Percentiles rank a stretch among this genome's conserved stretches.
Conservation (phyloP, 306 rosid genomes). For the Gillenia trifoliata region DNA sequence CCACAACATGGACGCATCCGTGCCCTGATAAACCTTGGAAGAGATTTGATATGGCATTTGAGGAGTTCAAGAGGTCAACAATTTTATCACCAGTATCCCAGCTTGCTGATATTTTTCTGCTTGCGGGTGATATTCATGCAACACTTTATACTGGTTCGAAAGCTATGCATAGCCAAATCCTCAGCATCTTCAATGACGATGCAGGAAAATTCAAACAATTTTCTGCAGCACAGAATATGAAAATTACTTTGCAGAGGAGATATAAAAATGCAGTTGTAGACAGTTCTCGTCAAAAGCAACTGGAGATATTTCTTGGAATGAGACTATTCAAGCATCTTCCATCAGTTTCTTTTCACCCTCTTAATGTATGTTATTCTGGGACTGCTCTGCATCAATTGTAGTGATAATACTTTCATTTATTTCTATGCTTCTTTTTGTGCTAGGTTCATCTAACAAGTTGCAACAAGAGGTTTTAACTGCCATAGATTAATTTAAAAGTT, state of each 20-base stretch:
- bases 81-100: constrained; percentile 86
- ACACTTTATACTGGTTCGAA: constrained; percentile 96
- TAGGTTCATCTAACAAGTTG: constrained; percentile 14
- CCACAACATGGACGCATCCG: constrained; percentile 97
- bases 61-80: constrained; percentile 89
- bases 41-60: constrained; percentile 95
- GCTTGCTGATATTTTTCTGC: constrained; percentile 89
- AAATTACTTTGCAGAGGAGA: constrained; percentile 93
- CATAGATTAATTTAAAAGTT: constrained; percentile 20
- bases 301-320: constrained; percentile 93
- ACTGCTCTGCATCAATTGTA: constrained; percentile 31
- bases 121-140: constrained; percentile 97
- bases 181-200: constrained; percentile 91
- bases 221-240: constrained; percentile 93
- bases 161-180: constrained; percentile 99
- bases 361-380: constrained; percentile 62
- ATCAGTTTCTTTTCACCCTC: constrained; percentile 78
- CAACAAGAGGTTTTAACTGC: neutral
- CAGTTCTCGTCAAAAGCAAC: constrained; percentile 96
- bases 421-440: constrained; percentile 10
- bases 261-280: constrained; percentile 91
- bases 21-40: constrained; percentile 99
- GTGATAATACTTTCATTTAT: constrained; percentile 15
- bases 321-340: constrained; percentile 99
- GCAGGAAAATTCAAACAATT: constrained; percentile 92